Conservation (phyloP, 2,329 filamentous ascomycete species). For the Colletotrichum shisoi region DNA sequence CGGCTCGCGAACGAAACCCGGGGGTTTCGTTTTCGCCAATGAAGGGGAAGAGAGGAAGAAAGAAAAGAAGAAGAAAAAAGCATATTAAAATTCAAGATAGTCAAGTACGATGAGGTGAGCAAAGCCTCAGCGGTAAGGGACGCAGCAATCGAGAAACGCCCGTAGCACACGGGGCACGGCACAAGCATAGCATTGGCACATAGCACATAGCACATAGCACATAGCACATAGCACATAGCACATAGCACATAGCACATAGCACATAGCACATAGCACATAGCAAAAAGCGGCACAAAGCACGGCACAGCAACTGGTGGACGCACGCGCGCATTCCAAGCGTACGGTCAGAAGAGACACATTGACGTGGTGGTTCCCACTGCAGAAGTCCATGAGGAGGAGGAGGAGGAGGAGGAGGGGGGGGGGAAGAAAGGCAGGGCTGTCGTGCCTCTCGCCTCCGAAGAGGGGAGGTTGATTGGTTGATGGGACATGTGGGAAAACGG, state of each 20-base stretch:
- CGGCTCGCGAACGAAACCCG: too few relatives aligned
- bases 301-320: not conserved
- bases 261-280: not conserved
- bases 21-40: too few relatives aligned
- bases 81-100: too few relatives aligned
- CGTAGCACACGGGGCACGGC: too few relatives aligned
- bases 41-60: too few relatives aligned
- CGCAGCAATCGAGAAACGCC: too few relatives aligned
- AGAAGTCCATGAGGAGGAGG: not conserved
- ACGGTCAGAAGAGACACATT: not conserved
- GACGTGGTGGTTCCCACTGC: not conserved
- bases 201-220: too few relatives aligned
- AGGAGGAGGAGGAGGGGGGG: too few relatives aligned
- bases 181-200: too few relatives aligned
- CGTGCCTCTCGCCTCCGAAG: slow-evolving; percentile 1
- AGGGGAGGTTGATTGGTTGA: slow-evolving; percentile 24
- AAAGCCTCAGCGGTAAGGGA: too few relatives aligned
- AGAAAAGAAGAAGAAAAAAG: too few relatives aligned
- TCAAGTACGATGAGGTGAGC: too few relatives aligned
- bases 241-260: not conserved
- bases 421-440: slow-evolving; percentile 32
- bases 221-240: not conserved
- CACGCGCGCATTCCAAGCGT: not conserved
- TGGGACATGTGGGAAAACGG: slow-evolving; percentile 20
- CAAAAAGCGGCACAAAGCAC: not conserved